Evolutionary conservation across 2,329 filamentous ascomycete genomes (phyloP).

Genomic region (Cordyceps cateniannulata): DNA sequence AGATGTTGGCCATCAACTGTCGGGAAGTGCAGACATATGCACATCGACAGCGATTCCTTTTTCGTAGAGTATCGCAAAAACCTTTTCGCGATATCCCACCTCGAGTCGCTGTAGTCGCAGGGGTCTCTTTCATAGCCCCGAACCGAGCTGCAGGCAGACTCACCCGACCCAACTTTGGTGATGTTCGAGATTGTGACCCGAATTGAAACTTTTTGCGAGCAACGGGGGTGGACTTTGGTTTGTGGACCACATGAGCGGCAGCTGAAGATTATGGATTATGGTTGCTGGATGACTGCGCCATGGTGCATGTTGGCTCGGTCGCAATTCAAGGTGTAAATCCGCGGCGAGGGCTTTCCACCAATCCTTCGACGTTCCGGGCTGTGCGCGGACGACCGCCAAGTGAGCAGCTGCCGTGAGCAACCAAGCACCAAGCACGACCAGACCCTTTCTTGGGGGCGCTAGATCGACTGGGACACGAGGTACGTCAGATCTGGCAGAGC

Average conservation of each 20-base stretch:
- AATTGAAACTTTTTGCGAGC: neutral
- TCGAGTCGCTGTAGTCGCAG: too few species aligned
- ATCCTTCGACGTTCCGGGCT: neutral
- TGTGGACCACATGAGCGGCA: neutral
- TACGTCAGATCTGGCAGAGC: conserved; percentile 10
- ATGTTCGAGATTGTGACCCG: neutral
- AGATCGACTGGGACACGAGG: conserved; percentile 9
- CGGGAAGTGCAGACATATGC: too few species aligned
- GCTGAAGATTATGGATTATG: neutral
- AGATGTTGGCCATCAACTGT: too few species aligned
- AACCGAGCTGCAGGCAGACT: neutral
- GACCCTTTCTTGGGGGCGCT: conserved; percentile 6
- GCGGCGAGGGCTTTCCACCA: neutral
- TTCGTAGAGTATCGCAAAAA: too few species aligned
- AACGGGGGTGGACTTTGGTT: neutral
- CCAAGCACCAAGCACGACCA: neutral
- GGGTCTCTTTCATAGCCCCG: neutral
- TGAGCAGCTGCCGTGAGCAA: neutral
- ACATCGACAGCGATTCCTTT: too few species aligned
- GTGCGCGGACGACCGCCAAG: neutral
- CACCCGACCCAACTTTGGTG: neutral
- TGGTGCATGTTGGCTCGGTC: neutral
- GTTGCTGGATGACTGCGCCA: neutral
- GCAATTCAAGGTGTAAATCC: neutral
- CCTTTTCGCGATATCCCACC: too few species aligned